Base-by-base conservation (phyloP, 1,284 basidiomycete species). In the Marasmius sp. region DNA sequence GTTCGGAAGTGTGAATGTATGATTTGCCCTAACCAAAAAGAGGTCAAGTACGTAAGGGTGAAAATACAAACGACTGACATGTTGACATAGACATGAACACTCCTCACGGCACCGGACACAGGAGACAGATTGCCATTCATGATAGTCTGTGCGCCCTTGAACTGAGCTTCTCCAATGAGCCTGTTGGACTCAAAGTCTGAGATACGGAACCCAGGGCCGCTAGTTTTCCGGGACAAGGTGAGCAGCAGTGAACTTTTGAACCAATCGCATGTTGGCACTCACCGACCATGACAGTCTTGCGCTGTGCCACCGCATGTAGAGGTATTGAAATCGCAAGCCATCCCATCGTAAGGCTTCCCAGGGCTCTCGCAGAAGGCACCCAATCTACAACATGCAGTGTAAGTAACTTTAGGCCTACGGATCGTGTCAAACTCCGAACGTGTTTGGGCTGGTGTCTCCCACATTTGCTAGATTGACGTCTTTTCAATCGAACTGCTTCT, bases 351-450 rank as follows among this genome's bases (percentile, higher is more conserved):
- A 1, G 79, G 68, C 70, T 92, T 65, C 12, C 89, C 91, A 0
- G 90, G 89, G 62, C 85, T 87, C 70, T 93, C 87, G 67, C 91
- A 93, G 74, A 86, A 90, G 2, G 91, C 87, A 8, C 90, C 90
- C 18, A 87, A 75, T 37, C 88, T 88, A 62, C 53, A 41, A 52
- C 57, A 61, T 16, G 37, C 20, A 52, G 64, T 63, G 52, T 41
- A 64, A 59, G 60, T 6, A 53, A 41, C 48, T 37, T 54, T 45
- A 33, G 52, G 55, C 34, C 10, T 41, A 54, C 43, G 49, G 22
- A 11, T 55, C 45, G 43, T 54, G 51, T 36, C 53, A 27, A 27
- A 38, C 20, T 54, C 79, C 87, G 69, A 63, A 89, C 87, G 87
- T 91, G 70, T 92, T 92, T 6, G 90, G 90, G 64, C 81, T 88